Percentiles rank a stretch among this genome's conserved stretches.
phyloP scores from a whole-genome alignment of 1,284 basidiomycete genomes.

The Omphalotus olearius region DNA sequence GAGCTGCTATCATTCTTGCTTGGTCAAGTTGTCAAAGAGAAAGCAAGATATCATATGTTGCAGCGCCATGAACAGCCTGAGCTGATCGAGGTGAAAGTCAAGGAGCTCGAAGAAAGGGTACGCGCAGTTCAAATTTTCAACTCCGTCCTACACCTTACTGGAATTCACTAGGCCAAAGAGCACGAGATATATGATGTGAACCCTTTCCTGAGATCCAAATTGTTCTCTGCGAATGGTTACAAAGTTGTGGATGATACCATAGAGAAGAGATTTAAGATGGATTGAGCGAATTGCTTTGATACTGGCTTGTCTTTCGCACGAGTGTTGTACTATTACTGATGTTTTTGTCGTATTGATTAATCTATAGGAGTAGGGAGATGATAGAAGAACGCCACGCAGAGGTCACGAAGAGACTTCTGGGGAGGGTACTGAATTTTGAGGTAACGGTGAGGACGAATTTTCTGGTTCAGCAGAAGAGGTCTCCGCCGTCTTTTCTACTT shows the following conservation, averaged over 20 bases:
- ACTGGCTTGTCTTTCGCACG: not conserved
- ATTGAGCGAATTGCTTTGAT: constrained; percentile 15
- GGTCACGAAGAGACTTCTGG: not conserved
- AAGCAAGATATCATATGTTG: constrained; percentile 79
- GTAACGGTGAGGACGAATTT: not conserved
- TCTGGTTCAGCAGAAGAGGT: not conserved
- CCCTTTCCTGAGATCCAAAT: constrained; percentile 80
- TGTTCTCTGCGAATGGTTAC: constrained; percentile 93
- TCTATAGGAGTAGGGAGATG: constrained; percentile 3
- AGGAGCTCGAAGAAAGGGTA: constrained; percentile 81
- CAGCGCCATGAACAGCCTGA: constrained; percentile 76
- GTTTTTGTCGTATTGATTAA: not conserved
- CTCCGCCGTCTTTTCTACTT: not conserved
- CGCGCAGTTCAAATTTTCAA: constrained; percentile 24
- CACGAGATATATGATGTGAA: constrained; percentile 91
- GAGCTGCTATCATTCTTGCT: constrained; percentile 94
- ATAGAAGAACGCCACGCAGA: not conserved
- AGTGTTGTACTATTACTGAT: constrained; percentile 4
- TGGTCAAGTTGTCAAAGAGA: constrained; percentile 93
- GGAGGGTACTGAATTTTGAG: not conserved
- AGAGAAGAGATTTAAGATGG: constrained; percentile 61
- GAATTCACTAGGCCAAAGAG: constrained; percentile 74
- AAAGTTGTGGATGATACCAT: constrained; percentile 59
- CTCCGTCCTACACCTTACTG: constrained; percentile 2
- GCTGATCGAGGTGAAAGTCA: constrained; percentile 66